Evolutionary conservation across 257 asterid genomes (phyloP).

Genomic region (Lithospermum erythrorhizon): DNA sequence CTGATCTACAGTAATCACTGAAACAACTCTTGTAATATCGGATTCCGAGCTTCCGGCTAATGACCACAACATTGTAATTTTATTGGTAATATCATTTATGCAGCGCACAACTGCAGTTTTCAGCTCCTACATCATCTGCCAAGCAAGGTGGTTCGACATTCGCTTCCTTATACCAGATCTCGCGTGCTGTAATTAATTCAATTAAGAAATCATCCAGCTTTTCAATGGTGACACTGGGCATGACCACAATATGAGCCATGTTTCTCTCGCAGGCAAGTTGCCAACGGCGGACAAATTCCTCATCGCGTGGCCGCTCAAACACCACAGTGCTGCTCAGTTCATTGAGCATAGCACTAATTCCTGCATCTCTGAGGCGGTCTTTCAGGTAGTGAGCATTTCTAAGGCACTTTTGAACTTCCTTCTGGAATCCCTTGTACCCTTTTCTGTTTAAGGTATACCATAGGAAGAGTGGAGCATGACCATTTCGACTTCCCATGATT

Average conservation of each 20-base stretch:
- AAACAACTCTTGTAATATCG: no score
- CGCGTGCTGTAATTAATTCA: slow-evolving; percentile 50
- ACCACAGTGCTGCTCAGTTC: slow-evolving; percentile 96
- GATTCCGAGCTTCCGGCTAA: no score
- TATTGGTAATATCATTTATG: slow-evolving; percentile 11
- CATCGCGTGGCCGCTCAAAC: slow-evolving; percentile 85
- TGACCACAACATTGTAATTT: no score
- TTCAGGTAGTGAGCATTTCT: slow-evolving; percentile 87
- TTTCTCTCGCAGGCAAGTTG: slow-evolving; percentile 92
- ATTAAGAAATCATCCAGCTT: slow-evolving; percentile 66
- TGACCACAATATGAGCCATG: slow-evolving; percentile 82
- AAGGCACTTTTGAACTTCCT: slow-evolving; percentile 90
- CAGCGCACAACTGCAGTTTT: slow-evolving; percentile 32
- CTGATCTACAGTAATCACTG: no score
- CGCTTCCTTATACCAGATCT: slow-evolving; percentile 55
- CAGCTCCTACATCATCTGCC: slow-evolving; percentile 61
- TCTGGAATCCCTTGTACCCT: slow-evolving; percentile 91
- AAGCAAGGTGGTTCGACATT: slow-evolving; percentile 60
- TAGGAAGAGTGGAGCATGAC: slow-evolving; percentile 92
- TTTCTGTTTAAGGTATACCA: slow-evolving; percentile 91
- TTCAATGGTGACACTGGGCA: slow-evolving; percentile 73
- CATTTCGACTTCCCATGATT: slow-evolving; percentile 97
- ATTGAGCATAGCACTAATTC: slow-evolving; percentile 82
- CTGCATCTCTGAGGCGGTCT: slow-evolving; percentile 58
- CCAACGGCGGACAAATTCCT: slow-evolving; percentile 85